A percentile compares a stretch with the other conserved stretches of the same genome.
Evolutionary conservation across 495 filamentous ascomycete species (phyloP).

Genomic region (Cryomyces antarcticus): DNA sequence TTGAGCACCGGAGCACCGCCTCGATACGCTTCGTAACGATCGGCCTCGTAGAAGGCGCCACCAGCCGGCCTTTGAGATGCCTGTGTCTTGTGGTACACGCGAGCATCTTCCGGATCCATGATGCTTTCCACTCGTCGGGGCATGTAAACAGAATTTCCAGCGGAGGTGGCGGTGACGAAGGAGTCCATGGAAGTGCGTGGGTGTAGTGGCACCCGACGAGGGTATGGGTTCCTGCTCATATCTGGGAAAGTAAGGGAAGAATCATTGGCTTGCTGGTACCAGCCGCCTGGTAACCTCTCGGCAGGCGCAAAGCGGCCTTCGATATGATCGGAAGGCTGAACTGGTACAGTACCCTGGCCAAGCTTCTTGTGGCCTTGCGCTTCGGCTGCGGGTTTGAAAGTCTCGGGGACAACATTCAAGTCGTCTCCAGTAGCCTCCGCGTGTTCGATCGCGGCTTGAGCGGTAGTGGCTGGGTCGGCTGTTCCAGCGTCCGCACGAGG

Average conservation of each 20-base stretch:
- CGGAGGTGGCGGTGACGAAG: slow-evolving; percentile 36
- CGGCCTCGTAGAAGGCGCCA: slow-evolving; percentile 16
- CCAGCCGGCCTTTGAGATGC: slow-evolving; percentile 15
- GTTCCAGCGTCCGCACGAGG: slow-evolving; percentile 79
- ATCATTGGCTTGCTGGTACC: slow-evolving; percentile 41
- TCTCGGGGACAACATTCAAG: slow-evolving; percentile 77
- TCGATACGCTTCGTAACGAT: slow-evolving; percentile 1
- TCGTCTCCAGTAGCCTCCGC: slow-evolving; percentile 70
- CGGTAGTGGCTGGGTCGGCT: slow-evolving; percentile 59
- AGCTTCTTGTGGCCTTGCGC: slow-evolving; percentile 21
- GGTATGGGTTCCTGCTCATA: slow-evolving; percentile 24
- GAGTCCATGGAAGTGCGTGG: slow-evolving; percentile 54
- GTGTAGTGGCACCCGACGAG: slow-evolving; percentile 31
- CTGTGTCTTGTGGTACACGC: slow-evolving; percentile 10
- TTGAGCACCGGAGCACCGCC: background rate
- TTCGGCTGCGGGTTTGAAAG: slow-evolving; percentile 54
- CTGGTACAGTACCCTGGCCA: slow-evolving; percentile 21
- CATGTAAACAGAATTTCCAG: slow-evolving; percentile 43
- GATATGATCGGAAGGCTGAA: slow-evolving; percentile 53
- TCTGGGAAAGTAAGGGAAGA: slow-evolving; percentile 21
- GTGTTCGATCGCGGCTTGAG: slow-evolving; percentile 63
- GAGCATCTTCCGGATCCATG: slow-evolving; percentile 30
- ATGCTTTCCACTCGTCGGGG: slow-evolving; percentile 66
- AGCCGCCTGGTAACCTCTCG: slow-evolving; percentile 37
- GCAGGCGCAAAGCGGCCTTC: slow-evolving; percentile 52